Evolutionary conservation across 352 stramenopile genomes (phyloP), one percentile per base, ranked within the genome.

Genomic region (Phytophthora syringae): DNA sequence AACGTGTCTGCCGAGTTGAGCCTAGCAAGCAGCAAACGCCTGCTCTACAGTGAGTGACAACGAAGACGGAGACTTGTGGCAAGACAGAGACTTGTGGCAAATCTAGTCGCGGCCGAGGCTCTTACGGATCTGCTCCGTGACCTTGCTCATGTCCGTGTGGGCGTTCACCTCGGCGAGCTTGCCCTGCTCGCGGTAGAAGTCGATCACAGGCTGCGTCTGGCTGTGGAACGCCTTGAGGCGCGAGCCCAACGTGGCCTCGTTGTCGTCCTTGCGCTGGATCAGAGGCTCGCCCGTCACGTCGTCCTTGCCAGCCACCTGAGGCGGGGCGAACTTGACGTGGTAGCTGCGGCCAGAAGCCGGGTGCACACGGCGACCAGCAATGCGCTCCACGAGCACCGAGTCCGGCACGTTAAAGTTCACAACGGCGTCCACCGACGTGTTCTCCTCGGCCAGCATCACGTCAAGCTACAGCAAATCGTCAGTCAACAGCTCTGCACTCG

Each of bases 191-290:
- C 82, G 82, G 79, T 95, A 95, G 51, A 91, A 95, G 67, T 93
- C 86, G 60, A 99, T 94, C 53, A 99, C 97, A 6, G 97, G 97
- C 65, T 98, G 84, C 45, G 97, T 99, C 84, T 99, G 95, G 72
- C 97, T 92, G 88, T 99, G 97, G 79, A 99, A 99, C 40, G 92
- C 84, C 43, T 90, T 54, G 54, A 99, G 89, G 76, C 97, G 88
- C 65, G 92, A 97, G 40, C 86, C 79, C 27, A 99, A 77, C 47
- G 94, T 98, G 36, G 82, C 80, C 21, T 97, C 91, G 56, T 97
- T 99, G 84, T 99, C 97, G 84, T 99, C 97, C 70, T 97, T 97
- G 71, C 97, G 89, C 80, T 99, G 96, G 83, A 99, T 99, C 54
- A 99, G 83, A 40, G 89, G 70, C 70, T 99, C 97, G 42, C 95